These are phyloP conservation scores for Macadamia integrifolia DNA, from an alignment of 164 flowering plant genomes.

Conservation along the genomic window DNA sequence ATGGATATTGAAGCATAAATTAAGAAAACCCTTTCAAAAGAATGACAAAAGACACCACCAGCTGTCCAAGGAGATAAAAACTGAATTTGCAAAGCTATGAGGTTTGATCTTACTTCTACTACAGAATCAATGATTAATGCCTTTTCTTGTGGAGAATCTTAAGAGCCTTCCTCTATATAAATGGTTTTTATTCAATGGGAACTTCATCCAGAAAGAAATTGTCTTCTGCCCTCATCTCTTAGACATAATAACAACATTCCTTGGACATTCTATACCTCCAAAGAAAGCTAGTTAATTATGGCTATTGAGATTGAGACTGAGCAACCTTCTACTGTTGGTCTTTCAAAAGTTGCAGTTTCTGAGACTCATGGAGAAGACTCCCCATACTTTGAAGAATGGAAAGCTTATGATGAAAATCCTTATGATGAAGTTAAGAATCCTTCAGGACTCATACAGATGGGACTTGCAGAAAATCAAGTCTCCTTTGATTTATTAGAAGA, in stretches of 20 bases:
- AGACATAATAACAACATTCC: neutral
- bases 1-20: conserved; percentile 30
- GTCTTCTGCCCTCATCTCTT: conserved; percentile 1
- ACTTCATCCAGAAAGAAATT: conserved; percentile 15
- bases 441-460: conserved; percentile 94
- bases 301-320: conserved; percentile 34
- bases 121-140: neutral
- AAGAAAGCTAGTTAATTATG: conserved; percentile 21
- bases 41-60: conserved; percentile 25
- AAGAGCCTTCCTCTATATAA: conserved; percentile 27
- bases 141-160: neutral
- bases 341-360: conserved; percentile 63
- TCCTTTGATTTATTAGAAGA: conserved; percentile 82
- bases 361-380: conserved; percentile 90
- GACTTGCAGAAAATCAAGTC: conserved; percentile 93
- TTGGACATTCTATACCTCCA: neutral
- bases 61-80: conserved; percentile 17
- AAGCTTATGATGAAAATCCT: conserved; percentile 86
- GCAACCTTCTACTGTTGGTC: conserved; percentile 27
- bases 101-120: too few relatives aligned
- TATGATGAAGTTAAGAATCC: conserved; percentile 56
- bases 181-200: conserved; percentile 4
- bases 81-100: neutral
- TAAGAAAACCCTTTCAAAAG: conserved; percentile 12
- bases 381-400: conserved; percentile 95